Percentiles rank a stretch among this genome's conserved stretches.
Conservation (phyloP, 2,329 filamentous ascomycete genomes). For the Phoma sp. region DNA sequence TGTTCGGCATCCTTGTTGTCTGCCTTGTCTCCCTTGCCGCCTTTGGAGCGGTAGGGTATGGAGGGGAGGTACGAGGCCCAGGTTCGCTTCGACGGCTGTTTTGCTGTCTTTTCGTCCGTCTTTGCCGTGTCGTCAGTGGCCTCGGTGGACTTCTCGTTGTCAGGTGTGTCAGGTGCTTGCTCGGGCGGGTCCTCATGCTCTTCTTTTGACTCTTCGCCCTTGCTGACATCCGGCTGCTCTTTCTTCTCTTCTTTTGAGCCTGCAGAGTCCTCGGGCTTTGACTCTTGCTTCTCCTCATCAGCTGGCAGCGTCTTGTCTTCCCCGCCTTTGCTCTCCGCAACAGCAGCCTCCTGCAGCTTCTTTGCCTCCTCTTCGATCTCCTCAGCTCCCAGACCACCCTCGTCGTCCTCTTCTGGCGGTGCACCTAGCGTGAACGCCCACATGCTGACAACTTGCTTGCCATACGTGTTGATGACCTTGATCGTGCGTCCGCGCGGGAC, state of each 20-base stretch:
- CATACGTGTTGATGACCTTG: slow-evolving; percentile 59
- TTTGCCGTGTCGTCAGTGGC: slow-evolving; percentile 27
- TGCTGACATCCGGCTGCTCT: not conserved
- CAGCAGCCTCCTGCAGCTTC: slow-evolving; percentile 28
- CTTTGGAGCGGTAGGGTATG: slow-evolving; percentile 45
- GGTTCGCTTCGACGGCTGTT: slow-evolving; percentile 38
- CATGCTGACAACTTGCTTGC: slow-evolving; percentile 57
- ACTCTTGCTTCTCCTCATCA: not conserved
- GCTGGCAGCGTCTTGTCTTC: not conserved
- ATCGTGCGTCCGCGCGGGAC: slow-evolving; percentile 57
- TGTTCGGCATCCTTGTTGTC: slow-evolving; percentile 25
- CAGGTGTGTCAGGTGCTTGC: slow-evolving; percentile 37
- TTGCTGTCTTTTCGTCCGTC: slow-evolving; percentile 11
- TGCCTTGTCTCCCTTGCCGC: slow-evolving; percentile 22
- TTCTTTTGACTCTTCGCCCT: slow-evolving; percentile 5
- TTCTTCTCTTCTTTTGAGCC: slow-evolving; percentile 1
- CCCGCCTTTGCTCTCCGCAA: slow-evolving; percentile 8
- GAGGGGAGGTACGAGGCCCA: slow-evolving; percentile 51
- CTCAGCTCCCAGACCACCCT: slow-evolving; percentile 29
- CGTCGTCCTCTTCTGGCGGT: slow-evolving; percentile 50
- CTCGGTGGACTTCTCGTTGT: slow-evolving; percentile 28
- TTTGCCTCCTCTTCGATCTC: slow-evolving; percentile 35
- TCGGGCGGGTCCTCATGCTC: slow-evolving; percentile 33
- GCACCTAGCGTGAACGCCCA: slow-evolving; percentile 57
- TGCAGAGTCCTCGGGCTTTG: slow-evolving; percentile 3